Conservation (phyloP, 2,329 filamentous ascomycete species). For the Cyphellophora europaea region DNA sequence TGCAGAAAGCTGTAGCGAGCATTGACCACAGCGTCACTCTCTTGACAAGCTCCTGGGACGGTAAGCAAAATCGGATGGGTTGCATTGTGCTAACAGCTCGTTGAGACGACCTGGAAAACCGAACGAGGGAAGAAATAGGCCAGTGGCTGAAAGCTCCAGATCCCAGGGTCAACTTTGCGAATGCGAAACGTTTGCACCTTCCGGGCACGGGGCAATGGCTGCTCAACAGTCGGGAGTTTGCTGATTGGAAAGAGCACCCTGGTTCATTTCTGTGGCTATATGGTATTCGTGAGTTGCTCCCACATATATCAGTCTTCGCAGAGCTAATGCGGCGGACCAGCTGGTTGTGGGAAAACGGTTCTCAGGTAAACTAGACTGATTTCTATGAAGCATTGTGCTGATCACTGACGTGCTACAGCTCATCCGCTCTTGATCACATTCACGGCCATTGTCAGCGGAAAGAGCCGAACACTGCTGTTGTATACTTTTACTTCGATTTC, state of each 20-base stretch:
- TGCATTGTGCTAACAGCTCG: no score
- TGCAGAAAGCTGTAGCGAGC: no score
- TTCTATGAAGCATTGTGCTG: neutral
- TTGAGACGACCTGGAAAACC: no score
- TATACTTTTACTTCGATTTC: constrained; percentile 32
- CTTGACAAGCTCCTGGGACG: no score
- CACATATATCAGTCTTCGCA: neutral
- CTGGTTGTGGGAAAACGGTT: constrained; percentile 10
- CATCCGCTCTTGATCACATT: constrained; percentile 1
- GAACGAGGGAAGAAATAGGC: no score
- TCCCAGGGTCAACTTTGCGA: constrained; percentile 8
- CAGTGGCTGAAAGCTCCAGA: constrained; percentile 7
- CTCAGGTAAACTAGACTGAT: constrained; percentile 3
- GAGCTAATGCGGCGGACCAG: constrained; percentile 3
- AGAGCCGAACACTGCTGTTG: neutral
- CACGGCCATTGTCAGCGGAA: constrained; percentile 3
- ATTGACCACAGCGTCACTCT: no score
- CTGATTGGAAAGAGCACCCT: constrained; percentile 5
- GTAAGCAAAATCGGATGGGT: no score
- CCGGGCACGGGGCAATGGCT: constrained; percentile 7
- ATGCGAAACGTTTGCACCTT: constrained; percentile 5
- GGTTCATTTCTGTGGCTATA: constrained; percentile 8
- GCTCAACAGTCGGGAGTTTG: constrained; percentile 5
- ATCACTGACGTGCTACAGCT: neutral
- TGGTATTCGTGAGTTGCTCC: constrained; percentile 7